Evolutionary conservation across 331 rosid species (phyloP).

Genomic region (Quercus lobata): DNA sequence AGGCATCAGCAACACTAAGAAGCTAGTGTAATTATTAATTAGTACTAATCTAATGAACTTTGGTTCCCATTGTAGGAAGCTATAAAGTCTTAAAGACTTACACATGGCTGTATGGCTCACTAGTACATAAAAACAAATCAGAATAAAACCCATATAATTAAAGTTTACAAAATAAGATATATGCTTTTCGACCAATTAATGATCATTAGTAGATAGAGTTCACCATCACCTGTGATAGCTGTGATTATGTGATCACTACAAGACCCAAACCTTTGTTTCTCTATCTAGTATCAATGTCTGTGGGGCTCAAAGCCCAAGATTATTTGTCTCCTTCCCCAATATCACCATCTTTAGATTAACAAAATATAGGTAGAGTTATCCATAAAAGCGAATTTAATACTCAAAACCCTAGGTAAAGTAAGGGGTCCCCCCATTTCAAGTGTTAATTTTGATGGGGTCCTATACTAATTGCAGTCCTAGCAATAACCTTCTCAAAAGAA

Average conservation of each 20-base stretch:
- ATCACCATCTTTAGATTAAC: background rate
- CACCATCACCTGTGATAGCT: too few relatives aligned
- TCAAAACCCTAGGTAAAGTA: slow-evolving; percentile 5
- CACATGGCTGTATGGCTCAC: too few relatives aligned
- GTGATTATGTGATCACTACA: too few relatives aligned
- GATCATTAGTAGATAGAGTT: too few relatives aligned
- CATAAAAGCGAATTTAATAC: slow-evolving; percentile 1
- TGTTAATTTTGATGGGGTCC: background rate
- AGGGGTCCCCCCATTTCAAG: background rate
- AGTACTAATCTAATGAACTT: background rate
- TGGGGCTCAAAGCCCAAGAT: background rate
- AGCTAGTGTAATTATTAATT: background rate
- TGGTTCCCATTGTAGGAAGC: background rate
- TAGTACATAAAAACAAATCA: too few relatives aligned
- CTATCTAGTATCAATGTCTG: background rate
- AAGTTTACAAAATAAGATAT: too few relatives aligned
- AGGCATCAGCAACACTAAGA: background rate
- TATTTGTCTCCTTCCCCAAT: background rate
- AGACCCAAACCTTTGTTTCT: background rate
- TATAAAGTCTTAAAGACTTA: too few relatives aligned
- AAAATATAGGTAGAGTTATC: background rate
- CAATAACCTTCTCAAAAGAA: background rate
- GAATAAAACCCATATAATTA: too few relatives aligned
- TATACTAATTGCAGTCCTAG: background rate
- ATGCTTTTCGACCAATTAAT: too few relatives aligned